Evolutionary conservation across 2,329 filamentous ascomycete species (phyloP), one percentile per base, ranked within the genome.

Genomic region (Cladosporium sp.): DNA sequence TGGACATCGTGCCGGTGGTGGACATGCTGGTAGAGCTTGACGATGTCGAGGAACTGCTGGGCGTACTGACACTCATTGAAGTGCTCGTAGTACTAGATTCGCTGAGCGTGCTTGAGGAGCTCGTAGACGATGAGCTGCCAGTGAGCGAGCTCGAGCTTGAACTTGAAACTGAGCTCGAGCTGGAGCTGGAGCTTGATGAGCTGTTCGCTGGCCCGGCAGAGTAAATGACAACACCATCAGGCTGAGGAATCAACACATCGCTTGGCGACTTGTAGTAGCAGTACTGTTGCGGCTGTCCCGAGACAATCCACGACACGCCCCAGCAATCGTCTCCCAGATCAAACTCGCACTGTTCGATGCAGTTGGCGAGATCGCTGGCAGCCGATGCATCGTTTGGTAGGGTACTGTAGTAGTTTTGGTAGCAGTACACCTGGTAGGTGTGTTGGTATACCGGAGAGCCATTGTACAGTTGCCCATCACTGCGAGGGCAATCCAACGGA

Each of bases 381-480:
- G 48, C 47, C n/a, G 20, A 37, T 22, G 9, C 5, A 36, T 17
- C 47, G 24, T 6, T 3, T 8, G 13, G 30, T 44, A 3, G n/a
- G n/a, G 6, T 17, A 8, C 41, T 39, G 41, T 32, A 30, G 17
- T 43, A 39, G 12, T 44, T 40, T 24, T 39, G 20, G 20, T 51
- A 44, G 22, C 48, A 51, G 12, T 39, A 44, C 9, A 51, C 48
- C n/a, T 48, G 45, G 37, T 48, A 48, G 27, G 29, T 42, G 7
- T 27, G 18, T 6, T 30, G 32, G 9, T 39, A 8, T 3, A 39
- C 30, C 2, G 34, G 24, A 8, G 13, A 15, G 4, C 15, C n/a
- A 13, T 7, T 43, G 39, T 51, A 51, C 17, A 30, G 36, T 32
- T 51, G 22, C 4, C 32, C 32, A 19, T 43, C 40, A 17, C 37